These are phyloP conservation scores for Pseudevernia furfuracea DNA, from an alignment of 495 filamentous ascomycete species.

Conservation along the genomic window DNA sequence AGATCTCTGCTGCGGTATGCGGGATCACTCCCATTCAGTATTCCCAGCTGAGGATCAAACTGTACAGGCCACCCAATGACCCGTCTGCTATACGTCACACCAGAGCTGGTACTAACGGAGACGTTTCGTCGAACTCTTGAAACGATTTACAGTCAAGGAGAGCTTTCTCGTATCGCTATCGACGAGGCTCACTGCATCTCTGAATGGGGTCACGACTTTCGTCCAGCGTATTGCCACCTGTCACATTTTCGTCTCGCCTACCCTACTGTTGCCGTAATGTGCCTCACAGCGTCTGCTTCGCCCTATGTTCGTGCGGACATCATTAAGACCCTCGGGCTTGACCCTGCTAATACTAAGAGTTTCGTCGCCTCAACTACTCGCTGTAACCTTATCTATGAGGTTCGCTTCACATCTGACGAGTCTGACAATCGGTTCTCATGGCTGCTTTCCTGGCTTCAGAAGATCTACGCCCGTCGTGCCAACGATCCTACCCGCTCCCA, in stretches of 20 bases:
- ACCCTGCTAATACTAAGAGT: constrained; percentile 49
- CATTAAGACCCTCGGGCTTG: constrained; percentile 61
- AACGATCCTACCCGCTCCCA: constrained; percentile 34
- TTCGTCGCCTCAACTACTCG: constrained; percentile 76
- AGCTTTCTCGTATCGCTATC: constrained; percentile 77
- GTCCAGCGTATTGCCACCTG: constrained; percentile 83
- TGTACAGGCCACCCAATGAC: constrained; percentile 60
- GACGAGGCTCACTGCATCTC: constrained; percentile 97
- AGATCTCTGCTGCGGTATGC: constrained; percentile 63
- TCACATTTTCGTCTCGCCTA: constrained; percentile 76
- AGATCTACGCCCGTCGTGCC: constrained; percentile 57
- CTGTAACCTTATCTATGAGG: constrained; percentile 85
- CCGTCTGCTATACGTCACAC: constrained; percentile 86
- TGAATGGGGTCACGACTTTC: constrained; percentile 98
- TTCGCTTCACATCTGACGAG: constrained; percentile 74
- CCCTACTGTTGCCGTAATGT: constrained; percentile 80
- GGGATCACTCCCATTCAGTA: neutral
- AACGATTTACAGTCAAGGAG: constrained; percentile 69
- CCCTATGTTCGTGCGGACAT: constrained; percentile 70
- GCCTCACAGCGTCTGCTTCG: constrained; percentile 86
- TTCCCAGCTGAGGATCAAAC: neutral
- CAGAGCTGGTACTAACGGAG: constrained; percentile 74
- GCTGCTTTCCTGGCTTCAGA: constrained; percentile 65
- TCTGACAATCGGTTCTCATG: constrained; percentile 60
- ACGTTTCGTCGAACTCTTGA: constrained; percentile 66